Conservation (phyloP, 306 rosid species). For the Lathyrus tuberosus region DNA sequence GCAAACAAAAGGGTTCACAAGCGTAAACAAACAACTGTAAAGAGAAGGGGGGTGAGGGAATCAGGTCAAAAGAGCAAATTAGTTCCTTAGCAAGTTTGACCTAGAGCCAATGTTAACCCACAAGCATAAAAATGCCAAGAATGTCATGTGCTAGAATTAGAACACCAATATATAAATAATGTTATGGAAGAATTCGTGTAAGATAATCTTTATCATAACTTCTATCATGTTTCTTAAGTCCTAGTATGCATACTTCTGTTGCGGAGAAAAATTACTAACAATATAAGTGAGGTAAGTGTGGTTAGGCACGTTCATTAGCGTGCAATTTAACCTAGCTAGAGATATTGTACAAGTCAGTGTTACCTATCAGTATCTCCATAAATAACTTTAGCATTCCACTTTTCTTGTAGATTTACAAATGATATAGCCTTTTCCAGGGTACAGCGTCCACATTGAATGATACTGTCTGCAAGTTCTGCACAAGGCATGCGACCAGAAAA, state of each 20-base stretch:
- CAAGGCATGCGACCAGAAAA: conserved; percentile 99
- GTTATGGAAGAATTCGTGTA: neutral
- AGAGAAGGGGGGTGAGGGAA: neutral
- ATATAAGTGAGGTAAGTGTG: conserved; percentile 18
- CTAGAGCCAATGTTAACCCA: neutral
- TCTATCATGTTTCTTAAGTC: neutral
- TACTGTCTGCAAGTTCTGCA: conserved; percentile 97
- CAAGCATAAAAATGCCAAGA: conserved; percentile 21
- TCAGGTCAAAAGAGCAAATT: conserved; percentile 8
- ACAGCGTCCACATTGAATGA: conserved; percentile 92
- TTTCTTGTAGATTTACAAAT: conserved; percentile 76
- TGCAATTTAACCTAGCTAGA: conserved; percentile 29
- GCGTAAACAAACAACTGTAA: neutral
- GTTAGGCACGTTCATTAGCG: conserved; percentile 1
- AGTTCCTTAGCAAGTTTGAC: conserved; percentile 16
- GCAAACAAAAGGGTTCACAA: neutral
- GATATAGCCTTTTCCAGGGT: conserved; percentile 88
- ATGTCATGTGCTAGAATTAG: neutral
- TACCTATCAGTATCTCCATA: conserved; percentile 99
- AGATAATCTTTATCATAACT: neutral
- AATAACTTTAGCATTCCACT: conserved; percentile 89
- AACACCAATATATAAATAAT: neutral
- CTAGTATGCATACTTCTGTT: conserved; percentile 11
- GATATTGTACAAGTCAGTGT: conserved; percentile 1
- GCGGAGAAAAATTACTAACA: conserved; percentile 8